A percentile compares a stretch with the other conserved stretches of the same genome.
These are phyloP conservation scores for Camellia japonica DNA, from an alignment of 148 eudicot genomes.

Conservation along the genomic window DNA sequence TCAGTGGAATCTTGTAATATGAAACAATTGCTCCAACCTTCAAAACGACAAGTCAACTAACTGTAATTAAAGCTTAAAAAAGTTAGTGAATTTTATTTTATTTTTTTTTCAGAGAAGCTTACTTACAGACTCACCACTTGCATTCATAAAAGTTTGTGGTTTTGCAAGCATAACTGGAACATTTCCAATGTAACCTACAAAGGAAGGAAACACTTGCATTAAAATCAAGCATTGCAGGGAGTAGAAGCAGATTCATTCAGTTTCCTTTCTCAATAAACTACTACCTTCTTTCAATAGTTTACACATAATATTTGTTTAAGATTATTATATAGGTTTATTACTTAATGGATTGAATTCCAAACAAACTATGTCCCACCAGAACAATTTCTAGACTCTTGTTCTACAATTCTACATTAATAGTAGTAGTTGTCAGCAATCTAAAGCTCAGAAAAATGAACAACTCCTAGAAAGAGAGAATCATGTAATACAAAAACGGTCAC, in stretches of 20 bases:
- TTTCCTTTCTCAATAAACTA: not conserved
- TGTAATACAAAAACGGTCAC: not conserved
- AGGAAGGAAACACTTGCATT: not conserved
- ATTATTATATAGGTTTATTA: not conserved
- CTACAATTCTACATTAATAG: not conserved
- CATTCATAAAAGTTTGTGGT: slow-evolving; percentile 96
- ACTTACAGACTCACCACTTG: slow-evolving; percentile 99
- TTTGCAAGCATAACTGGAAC: slow-evolving; percentile 83
- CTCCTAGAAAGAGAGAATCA: not conserved
- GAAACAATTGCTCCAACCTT: slow-evolving; percentile 95
- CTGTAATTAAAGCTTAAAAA: not conserved
- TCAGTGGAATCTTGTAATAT: slow-evolving; percentile 86
- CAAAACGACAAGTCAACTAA: slow-evolving; percentile 6
- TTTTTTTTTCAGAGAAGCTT: slow-evolving; percentile 29
- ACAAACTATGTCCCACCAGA: not conserved
- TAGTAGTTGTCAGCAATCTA: not conserved
- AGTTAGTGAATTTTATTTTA: not conserved
- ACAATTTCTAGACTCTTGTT: not conserved
- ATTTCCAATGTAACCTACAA: slow-evolving; percentile 70
- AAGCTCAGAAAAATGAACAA: not conserved
- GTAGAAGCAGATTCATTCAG: slow-evolving; percentile 9
- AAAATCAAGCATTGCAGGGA: not conserved
- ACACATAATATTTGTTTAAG: not conserved
- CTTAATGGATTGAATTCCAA: not conserved
- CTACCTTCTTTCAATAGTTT: not conserved